phyloP scores from a whole-genome alignment of 108 stramenopile genomes.

The Tribonema minus region DNA sequence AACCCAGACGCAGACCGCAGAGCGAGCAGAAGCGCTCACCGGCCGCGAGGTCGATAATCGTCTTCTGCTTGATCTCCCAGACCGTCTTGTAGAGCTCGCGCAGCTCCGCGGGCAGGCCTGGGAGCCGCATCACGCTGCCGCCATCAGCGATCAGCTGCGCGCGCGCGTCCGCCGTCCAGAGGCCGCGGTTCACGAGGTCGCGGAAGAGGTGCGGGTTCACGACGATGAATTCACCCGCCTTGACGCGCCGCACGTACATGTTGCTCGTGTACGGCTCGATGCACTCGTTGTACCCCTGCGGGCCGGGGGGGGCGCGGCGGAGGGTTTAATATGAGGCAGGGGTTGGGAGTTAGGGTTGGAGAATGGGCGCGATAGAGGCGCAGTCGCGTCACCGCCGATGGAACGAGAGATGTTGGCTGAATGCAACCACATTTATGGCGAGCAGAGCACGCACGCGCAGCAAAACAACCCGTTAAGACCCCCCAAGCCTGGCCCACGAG shows the following conservation, averaged over 20 bases:
- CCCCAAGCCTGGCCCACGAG: too few species aligned
- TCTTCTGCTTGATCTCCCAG: slow-evolving; percentile 95
- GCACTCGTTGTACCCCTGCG: slow-evolving; percentile 83
- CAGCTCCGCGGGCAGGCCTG: slow-evolving; percentile 80
- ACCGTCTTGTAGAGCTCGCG: slow-evolving; percentile 97
- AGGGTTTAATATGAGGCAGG: too few species aligned
- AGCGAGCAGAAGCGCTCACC: too few species aligned
- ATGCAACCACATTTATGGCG: too few species aligned
- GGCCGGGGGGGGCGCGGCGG: too few species aligned
- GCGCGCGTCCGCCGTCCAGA: slow-evolving; percentile 92
- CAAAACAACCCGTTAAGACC: too few species aligned
- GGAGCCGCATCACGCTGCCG: slow-evolving; percentile 87
- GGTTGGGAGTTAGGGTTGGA: too few species aligned
- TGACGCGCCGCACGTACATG: slow-evolving; percentile 97
- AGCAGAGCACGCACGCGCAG: too few species aligned
- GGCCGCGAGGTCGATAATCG: slow-evolving; percentile 95
- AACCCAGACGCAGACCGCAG: too few species aligned
- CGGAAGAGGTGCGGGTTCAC: slow-evolving; percentile 97
- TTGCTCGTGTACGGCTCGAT: slow-evolving; percentile 99
- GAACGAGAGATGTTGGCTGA: too few species aligned
- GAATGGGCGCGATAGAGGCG: too few species aligned
- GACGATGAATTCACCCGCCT: slow-evolving; percentile 97
- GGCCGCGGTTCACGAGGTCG: slow-evolving; percentile 83
- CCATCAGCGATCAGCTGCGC: slow-evolving; percentile 95
- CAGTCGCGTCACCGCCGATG: too few species aligned